These are phyloP conservation scores for Fomitopsis palustris DNA, from an alignment of 1,284 basidiomycete genomes.

Conservation along the genomic window DNA sequence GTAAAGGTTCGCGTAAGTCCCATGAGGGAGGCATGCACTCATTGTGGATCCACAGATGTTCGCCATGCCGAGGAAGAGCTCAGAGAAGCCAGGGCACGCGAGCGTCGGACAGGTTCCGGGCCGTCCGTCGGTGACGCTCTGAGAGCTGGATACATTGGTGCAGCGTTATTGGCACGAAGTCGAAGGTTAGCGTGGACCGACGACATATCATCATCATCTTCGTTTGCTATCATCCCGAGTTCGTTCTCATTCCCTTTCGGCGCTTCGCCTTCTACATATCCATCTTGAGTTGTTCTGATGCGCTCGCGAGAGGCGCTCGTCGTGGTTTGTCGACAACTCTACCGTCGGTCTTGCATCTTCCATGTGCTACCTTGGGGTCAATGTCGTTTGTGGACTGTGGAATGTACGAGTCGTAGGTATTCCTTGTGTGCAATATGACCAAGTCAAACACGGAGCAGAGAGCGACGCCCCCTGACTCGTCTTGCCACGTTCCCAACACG, in stretches of 20 bases:
- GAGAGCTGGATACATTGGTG: not conserved
- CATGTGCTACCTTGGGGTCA: not conserved
- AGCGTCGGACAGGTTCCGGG: slow-evolving; percentile 4
- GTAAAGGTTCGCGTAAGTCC: not conserved
- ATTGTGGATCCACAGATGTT: not conserved
- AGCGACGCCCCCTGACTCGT: not conserved
- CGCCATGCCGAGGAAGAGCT: not conserved
- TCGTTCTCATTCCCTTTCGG: slow-evolving; percentile 31
- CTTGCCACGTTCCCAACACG: not conserved
- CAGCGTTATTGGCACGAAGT: not conserved
- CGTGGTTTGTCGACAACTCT: not conserved
- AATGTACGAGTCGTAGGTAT: not conserved
- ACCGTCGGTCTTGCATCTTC: not conserved
- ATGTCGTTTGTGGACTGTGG: not conserved
- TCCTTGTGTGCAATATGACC: not conserved
- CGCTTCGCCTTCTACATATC: not conserved
- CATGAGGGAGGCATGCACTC: not conserved
- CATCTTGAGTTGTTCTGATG: not conserved
- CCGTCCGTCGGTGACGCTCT: not conserved
- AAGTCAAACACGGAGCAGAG: not conserved
- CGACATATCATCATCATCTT: slow-evolving; percentile 57
- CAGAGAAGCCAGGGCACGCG: slow-evolving; percentile 2
- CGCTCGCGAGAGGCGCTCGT: not conserved
- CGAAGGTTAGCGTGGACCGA: not conserved
- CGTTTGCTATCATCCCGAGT: slow-evolving; percentile 77